Evolutionary conservation across 352 stramenopile genomes (phyloP).

Genomic region (Globisporangium ultimum): DNA sequence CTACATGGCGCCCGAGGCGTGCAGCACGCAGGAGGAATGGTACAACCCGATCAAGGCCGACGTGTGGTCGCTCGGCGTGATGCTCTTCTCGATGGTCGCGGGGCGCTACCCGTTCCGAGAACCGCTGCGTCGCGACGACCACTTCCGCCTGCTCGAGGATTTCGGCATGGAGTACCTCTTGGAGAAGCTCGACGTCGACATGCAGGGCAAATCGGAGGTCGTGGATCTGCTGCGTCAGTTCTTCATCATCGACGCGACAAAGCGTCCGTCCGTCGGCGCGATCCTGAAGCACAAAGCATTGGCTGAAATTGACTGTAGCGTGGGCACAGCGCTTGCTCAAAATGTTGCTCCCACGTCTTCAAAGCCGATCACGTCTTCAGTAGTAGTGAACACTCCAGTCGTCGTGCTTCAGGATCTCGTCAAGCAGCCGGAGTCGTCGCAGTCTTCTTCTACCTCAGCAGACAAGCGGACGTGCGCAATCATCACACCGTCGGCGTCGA

Average conservation of each 20-base stretch:
- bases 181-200: slow-evolving; percentile 62
- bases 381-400: neutral
- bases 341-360: neutral
- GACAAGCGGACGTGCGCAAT: neutral
- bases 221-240: slow-evolving; percentile 54
- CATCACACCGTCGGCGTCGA: slow-evolving; percentile 1
- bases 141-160: slow-evolving; percentile 52
- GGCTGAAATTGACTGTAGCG: slow-evolving; percentile 3
- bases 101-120: slow-evolving; percentile 64
- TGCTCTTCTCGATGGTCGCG: slow-evolving; percentile 71
- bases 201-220: slow-evolving; percentile 27
- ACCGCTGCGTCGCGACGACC: slow-evolving; percentile 44
- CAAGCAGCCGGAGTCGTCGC: neutral
- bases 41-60: slow-evolving; percentile 69
- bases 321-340: neutral
- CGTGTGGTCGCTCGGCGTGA: slow-evolving; percentile 80
- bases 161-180: slow-evolving; percentile 67
- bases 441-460: neutral
- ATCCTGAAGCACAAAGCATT: slow-evolving; percentile 40
- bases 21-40: slow-evolving; percentile 19
- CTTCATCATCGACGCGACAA: slow-evolving; percentile 43
- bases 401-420: neutral
- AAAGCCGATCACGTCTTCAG: neutral
- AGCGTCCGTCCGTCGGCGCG: slow-evolving; percentile 36
- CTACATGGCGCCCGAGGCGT: slow-evolving; percentile 80